A percentile compares a stretch with the other conserved stretches of the same genome.
These are phyloP conservation scores for Smittium culicis DNA, from an alignment of 371 early-diverging fungal genomes.

Conservation along the genomic window DNA sequence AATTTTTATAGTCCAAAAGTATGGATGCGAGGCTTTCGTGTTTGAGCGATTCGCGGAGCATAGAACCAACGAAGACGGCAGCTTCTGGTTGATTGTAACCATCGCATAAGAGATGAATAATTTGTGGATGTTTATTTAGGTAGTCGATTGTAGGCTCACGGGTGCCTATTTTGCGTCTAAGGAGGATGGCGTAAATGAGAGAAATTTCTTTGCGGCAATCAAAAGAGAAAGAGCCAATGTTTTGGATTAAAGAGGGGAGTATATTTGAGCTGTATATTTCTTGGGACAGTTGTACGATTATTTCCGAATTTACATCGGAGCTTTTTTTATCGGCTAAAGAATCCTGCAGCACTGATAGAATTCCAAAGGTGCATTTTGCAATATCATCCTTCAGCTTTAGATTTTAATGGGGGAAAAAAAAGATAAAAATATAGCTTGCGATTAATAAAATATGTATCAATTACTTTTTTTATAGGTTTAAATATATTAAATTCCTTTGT, in stretches of 20 bases:
- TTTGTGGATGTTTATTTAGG: constrained; percentile 62
- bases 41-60: constrained; percentile 87
- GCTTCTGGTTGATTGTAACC: constrained; percentile 93
- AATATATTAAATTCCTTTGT: no score
- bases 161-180: constrained; percentile 86
- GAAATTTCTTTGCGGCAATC: constrained; percentile 84
- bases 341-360: constrained; percentile 86
- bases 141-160: constrained; percentile 93
- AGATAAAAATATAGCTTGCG: background rate
- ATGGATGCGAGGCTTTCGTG: constrained; percentile 81
- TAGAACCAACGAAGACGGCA: constrained; percentile 92
- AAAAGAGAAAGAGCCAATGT: background rate
- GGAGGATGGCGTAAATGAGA: constrained; percentile 88
- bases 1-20: constrained; percentile 63
- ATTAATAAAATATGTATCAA: constrained; percentile 11
- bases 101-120: constrained; percentile 59
- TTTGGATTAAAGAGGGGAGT: constrained; percentile 4
- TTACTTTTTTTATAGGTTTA: no score
- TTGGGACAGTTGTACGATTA: constrained; percentile 82
- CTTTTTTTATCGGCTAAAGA: constrained; percentile 55
- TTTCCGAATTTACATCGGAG: constrained; percentile 77
- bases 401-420: background rate
- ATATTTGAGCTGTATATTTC: constrained; percentile 85
- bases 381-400: constrained; percentile 81
- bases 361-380: constrained; percentile 72